Conservation (phyloP, 805 yeast genomes). For the Saturnispora zaruensis region DNA sequence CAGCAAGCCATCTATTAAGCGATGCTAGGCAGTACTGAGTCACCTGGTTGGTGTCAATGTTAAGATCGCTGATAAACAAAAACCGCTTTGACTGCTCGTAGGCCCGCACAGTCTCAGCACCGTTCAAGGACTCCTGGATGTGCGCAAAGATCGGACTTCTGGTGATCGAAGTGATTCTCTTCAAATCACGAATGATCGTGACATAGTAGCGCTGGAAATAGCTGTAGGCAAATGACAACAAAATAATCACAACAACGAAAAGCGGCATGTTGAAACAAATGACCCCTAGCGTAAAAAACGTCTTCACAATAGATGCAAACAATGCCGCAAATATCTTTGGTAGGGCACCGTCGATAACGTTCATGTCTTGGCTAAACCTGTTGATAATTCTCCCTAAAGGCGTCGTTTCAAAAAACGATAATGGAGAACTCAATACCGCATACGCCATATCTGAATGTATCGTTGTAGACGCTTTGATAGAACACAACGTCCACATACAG, state of each 20-base stretch:
- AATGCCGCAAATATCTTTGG: slow-evolving; percentile 47
- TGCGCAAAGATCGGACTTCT: slow-evolving; percentile 75
- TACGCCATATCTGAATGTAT: slow-evolving; percentile 51
- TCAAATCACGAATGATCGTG: slow-evolving; percentile 66
- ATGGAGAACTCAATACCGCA: slow-evolving; percentile 49
- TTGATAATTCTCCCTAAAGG: slow-evolving; percentile 61
- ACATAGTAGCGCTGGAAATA: slow-evolving; percentile 67
- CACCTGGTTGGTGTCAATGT: slow-evolving; percentile 41
- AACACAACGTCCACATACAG: slow-evolving; percentile 41
- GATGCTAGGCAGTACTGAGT: slow-evolving; percentile 43
- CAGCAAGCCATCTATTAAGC: slow-evolving; percentile 57
- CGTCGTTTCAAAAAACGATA: slow-evolving; percentile 61
- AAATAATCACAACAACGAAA: slow-evolving; percentile 38
- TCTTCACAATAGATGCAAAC: slow-evolving; percentile 35
- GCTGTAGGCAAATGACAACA: slow-evolving; percentile 47
- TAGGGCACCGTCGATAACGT: slow-evolving; percentile 44
- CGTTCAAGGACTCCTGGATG: slow-evolving; percentile 71
- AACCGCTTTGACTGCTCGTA: slow-evolving; percentile 62
- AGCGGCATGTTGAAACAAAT: slow-evolving; percentile 48
- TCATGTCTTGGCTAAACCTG: slow-evolving; percentile 56
- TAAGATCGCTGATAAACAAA: slow-evolving; percentile 41
- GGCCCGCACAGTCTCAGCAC: slow-evolving; percentile 72
- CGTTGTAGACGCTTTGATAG: slow-evolving; percentile 46
- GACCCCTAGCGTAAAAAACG: slow-evolving; percentile 42
- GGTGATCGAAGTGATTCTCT: slow-evolving; percentile 60